Evolutionary conservation across 2,329 filamentous ascomycete species (phyloP).

Genomic region (Stagonosporopsis chrysanthemi): DNA sequence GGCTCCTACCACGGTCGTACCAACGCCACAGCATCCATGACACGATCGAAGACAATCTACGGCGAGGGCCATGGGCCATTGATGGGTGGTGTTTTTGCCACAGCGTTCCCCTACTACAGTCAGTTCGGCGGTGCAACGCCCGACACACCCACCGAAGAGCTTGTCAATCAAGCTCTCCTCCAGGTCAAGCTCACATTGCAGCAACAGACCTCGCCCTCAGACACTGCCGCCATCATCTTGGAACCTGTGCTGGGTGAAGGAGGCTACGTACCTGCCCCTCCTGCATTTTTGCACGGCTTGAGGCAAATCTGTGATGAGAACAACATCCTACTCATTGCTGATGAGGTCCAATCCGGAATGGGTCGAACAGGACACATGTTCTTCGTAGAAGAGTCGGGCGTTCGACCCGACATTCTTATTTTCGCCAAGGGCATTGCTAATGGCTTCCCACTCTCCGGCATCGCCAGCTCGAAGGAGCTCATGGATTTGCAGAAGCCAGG

Average conservation of each 20-base stretch:
- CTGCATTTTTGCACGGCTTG: conserved; percentile 44
- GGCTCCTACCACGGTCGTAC: conserved; percentile 43
- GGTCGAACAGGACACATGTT: conserved; percentile 56
- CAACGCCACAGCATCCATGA: conserved; percentile 42
- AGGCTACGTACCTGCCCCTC: conserved; percentile 40
- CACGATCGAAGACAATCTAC: conserved; percentile 41
- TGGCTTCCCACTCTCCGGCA: conserved; percentile 40
- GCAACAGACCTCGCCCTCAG: conserved; percentile 38
- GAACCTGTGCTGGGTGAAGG: conserved; percentile 41
- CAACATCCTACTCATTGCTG: conserved; percentile 53
- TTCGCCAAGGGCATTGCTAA: conserved; percentile 49
- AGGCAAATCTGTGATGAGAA: conserved; percentile 54
- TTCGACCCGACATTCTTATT: conserved; percentile 54
- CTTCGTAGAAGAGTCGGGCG: conserved; percentile 53
- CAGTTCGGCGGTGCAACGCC: conserved; percentile 33
- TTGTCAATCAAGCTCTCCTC: conserved; percentile 34
- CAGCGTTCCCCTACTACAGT: conserved; percentile 42
- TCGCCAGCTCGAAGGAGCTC: conserved; percentile 35
- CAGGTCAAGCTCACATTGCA: conserved; percentile 38
- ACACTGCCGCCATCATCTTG: conserved; percentile 41
- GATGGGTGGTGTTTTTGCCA: conserved; percentile 42
- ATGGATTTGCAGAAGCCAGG: conserved; percentile 42
- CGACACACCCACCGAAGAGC: conserved; percentile 36
- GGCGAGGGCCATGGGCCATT: conserved; percentile 41
- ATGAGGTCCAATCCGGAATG: conserved; percentile 56